These are phyloP conservation scores for Acer campestre DNA, from an alignment of 345 rosid species.

Conservation along the genomic window DNA sequence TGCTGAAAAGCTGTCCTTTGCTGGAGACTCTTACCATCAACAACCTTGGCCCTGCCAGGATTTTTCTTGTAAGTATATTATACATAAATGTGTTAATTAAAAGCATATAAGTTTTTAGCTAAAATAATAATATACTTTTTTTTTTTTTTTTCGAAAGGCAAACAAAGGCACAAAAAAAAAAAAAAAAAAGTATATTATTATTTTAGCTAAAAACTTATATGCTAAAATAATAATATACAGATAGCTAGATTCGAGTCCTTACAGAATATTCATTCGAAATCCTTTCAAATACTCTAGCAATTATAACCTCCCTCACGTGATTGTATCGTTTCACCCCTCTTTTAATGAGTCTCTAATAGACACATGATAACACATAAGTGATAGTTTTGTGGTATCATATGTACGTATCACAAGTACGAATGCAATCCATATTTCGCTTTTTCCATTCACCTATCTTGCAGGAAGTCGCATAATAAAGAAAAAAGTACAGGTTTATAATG, in stretches of 20 bases:
- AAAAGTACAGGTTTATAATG: too few species aligned
- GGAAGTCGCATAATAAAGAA: too few species aligned
- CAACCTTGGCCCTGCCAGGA: conserved; percentile 20
- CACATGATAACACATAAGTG: too few species aligned
- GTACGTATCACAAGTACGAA: too few species aligned
- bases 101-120: not conserved
- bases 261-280: not conserved
- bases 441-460: not conserved
- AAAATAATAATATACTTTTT: not conserved
- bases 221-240: not conserved
- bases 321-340: too few species aligned
- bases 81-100: not conserved
- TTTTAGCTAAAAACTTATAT: not conserved
- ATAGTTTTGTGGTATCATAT: too few species aligned
- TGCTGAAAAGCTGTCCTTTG: conserved; percentile 35
- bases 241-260: not conserved
- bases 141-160: too few species aligned
- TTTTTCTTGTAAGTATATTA: conserved; percentile 30
- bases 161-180: too few species aligned
- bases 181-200: too few species aligned
- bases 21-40: conserved; percentile 40
- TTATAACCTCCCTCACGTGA: too few species aligned
- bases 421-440: not conserved
- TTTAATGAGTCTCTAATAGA: too few species aligned
- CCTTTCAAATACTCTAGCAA: not conserved